Conservation (phyloP, 2,329 filamentous ascomycete species). For the Lojkania enalia region DNA sequence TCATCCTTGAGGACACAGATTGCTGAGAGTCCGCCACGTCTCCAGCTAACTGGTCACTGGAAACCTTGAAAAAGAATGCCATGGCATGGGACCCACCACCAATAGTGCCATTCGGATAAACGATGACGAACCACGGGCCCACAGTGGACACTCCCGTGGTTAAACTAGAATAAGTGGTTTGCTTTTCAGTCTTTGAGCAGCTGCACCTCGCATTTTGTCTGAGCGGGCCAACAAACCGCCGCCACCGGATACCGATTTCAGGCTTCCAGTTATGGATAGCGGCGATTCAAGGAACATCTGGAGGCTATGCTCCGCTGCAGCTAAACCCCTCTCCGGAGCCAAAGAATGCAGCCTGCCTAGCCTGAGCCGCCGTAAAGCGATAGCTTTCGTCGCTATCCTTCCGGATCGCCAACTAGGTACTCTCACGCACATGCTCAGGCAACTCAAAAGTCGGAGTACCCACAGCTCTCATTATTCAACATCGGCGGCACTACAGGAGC, state of each 20-base stretch:
- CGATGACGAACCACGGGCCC: constrained; percentile 30
- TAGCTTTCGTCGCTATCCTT: constrained; percentile 6
- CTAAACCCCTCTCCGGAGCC: constrained; percentile 15
- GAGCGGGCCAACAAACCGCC: constrained; percentile 18
- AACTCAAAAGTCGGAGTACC: background rate
- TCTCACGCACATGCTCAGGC: background rate
- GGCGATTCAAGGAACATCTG: constrained; percentile 26
- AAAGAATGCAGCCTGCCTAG: constrained; percentile 11
- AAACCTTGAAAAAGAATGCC: constrained; percentile 29
- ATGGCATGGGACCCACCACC: constrained; percentile 9
- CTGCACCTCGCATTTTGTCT: constrained; percentile 5
- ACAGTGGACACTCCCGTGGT: constrained; percentile 26
- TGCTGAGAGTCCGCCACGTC: constrained; percentile 28
- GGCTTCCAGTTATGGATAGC: constrained; percentile 17
- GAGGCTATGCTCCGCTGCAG: constrained; percentile 20
- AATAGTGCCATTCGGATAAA: constrained; percentile 29
- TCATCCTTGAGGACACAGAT: too few relatives aligned
- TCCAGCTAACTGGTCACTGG: constrained; percentile 16
- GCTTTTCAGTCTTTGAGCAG: background rate
- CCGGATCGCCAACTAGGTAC: constrained; percentile 14
- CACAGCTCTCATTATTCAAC: constrained; percentile 2
- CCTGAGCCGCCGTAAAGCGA: constrained; percentile 26
- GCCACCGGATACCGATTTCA: constrained; percentile 13
- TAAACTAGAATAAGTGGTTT: constrained; percentile 10
- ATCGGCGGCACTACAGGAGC: constrained; percentile 9